These are phyloP conservation scores for Fusarium verticillioides DNA, from an alignment of 2,329 filamentous ascomycete species.

Conservation along the genomic window DNA sequence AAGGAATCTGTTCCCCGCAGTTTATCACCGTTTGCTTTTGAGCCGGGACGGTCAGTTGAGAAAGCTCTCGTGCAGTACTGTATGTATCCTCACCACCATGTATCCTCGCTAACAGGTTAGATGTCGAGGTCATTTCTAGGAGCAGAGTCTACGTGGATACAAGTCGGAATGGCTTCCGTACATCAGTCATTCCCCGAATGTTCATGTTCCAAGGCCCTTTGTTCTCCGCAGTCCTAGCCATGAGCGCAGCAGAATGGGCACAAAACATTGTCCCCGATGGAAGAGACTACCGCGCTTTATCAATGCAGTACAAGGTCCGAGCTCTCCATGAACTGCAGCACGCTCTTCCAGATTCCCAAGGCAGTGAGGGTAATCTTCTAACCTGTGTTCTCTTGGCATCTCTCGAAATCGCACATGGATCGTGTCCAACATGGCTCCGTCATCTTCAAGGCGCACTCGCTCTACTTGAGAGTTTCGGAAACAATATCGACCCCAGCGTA, in stretches of 20 bases:
- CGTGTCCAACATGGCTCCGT: constrained; percentile 34
- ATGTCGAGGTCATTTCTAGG: constrained; percentile 37
- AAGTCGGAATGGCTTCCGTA: constrained; percentile 33
- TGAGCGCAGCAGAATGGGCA: constrained; percentile 42
- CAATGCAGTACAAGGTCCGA: constrained; percentile 39
- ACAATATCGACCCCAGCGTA: constrained; percentile 22
- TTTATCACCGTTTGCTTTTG: constrained; percentile 23
- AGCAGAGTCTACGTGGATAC: constrained; percentile 42
- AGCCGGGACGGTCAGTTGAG: constrained; percentile 17
- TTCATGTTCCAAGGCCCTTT: constrained; percentile 35
- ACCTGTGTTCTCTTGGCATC: constrained; percentile 40
- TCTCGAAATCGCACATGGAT: constrained; percentile 40
- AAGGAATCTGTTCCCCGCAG: constrained; percentile 2
- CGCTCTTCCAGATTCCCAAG: constrained; percentile 16
- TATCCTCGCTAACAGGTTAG: constrained; percentile 17
- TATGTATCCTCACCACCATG: background rate
- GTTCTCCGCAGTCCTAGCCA: constrained; percentile 35
- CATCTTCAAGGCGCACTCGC: constrained; percentile 41
- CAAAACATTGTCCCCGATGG: constrained; percentile 29
- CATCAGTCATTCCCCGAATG: constrained; percentile 39
- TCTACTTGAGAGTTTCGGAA: constrained; percentile 35
- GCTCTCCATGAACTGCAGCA: constrained; percentile 35
- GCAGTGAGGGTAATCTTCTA: constrained; percentile 35
- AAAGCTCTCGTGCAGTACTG: constrained; percentile 39
- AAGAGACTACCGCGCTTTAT: constrained; percentile 34